These are phyloP conservation scores for Urochloa ruziziensis DNA, from an alignment of 176 grass and related monocot species.

Conservation along the genomic window DNA sequence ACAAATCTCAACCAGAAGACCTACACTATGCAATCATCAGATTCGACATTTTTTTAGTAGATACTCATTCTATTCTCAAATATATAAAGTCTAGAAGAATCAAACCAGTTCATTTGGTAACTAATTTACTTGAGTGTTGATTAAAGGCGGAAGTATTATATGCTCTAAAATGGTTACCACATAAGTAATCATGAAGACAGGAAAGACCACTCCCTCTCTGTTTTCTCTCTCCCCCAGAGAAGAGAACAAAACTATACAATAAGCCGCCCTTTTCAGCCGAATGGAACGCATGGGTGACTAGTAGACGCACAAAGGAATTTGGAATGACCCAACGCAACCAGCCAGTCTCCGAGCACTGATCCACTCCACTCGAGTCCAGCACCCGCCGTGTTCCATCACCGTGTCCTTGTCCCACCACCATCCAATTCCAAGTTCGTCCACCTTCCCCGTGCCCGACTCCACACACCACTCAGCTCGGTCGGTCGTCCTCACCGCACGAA, in stretches of 20 bases:
- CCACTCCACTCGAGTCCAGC: not conserved
- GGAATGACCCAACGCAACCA: not conserved
- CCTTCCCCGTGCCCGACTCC: slow-evolving; percentile 35
- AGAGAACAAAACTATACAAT: not conserved
- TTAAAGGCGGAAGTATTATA: too few species aligned
- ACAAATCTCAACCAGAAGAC: too few species aligned
- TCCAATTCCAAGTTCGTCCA: slow-evolving; percentile 31
- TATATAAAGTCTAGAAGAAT: too few species aligned
- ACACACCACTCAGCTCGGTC: slow-evolving; percentile 13
- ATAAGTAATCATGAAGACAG: not conserved
- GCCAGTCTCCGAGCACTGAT: not conserved
- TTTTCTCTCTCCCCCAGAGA: not conserved
- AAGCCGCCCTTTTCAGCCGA: not conserved
- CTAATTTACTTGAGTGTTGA: too few species aligned
- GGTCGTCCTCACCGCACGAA: not conserved
- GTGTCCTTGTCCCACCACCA: not conserved
- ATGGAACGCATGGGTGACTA: not conserved
- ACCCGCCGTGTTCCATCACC: not conserved
- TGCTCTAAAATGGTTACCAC: not conserved
- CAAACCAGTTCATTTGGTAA: too few species aligned
- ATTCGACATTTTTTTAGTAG: too few species aligned
- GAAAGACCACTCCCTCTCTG: too few species aligned
- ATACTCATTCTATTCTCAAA: too few species aligned
- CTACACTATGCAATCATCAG: too few species aligned
- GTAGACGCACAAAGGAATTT: not conserved